These are phyloP conservation scores for Raphanus sativus DNA, from an alignment of 345 rosid genomes.

Conservation along the genomic window DNA sequence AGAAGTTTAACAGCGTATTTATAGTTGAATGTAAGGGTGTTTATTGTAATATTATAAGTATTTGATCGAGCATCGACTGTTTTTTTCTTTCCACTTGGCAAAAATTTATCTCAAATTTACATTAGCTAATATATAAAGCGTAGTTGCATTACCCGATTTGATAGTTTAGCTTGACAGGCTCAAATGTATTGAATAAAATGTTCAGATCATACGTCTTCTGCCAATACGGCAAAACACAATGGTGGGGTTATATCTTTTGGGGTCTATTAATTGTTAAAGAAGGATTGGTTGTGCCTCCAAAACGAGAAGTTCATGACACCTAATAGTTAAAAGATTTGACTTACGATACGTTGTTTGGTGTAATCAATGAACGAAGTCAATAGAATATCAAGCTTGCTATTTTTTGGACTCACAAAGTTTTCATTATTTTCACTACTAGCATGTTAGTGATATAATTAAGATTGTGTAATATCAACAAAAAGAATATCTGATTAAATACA, in stretches of 20 bases:
- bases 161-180: neutral
- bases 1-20: slow-evolving; percentile 20
- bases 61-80: neutral
- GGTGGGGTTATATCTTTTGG: neutral
- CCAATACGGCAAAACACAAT: neutral
- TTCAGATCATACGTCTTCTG: neutral
- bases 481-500: neutral
- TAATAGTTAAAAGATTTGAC: neutral
- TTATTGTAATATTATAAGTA: neutral
- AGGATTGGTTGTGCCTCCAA: neutral
- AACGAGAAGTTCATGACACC: neutral
- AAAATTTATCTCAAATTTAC: slow-evolving; percentile 17
- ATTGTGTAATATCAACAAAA: neutral
- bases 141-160: slow-evolving; percentile 23
- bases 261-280: neutral
- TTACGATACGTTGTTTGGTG: neutral
- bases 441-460: neutral
- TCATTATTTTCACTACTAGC: neutral
- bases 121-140: slow-evolving; percentile 13
- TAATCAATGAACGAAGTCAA: neutral
- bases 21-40: slow-evolving; percentile 27
- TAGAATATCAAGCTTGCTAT: neutral
- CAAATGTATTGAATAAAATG: neutral
- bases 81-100: slow-evolving; percentile 39
- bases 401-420: neutral